Base-by-base conservation (phyloP, 306 rosid genomes). In the Castanea mollissima region DNA sequence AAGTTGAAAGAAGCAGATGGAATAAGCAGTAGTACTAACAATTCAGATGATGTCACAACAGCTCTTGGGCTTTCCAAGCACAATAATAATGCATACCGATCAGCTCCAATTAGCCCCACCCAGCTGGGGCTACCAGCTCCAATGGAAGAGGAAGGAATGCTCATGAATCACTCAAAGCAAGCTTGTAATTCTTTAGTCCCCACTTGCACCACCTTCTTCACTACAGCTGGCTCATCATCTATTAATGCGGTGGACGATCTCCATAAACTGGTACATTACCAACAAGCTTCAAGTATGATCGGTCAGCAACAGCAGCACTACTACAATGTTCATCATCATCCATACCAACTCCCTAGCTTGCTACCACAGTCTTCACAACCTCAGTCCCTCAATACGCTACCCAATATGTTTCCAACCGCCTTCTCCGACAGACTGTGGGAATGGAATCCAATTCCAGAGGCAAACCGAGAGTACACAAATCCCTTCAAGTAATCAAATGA, bases 381-480 rank as follows among this genome's bases (percentile, higher is more conserved):
- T 3, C 5, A 73, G 74, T 54, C 86, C 52, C 87, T 86, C 74
- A 84, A 54, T 79, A n/a, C 81, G 23, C 79, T 86, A 1, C 90
- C 89, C 9, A 88, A 27, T 78, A 79, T 84, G 59, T 86, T 90
- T 73, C 93, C 94, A 49, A 77, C 89, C 0, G 81, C 83, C 10
- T 91, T 92, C 91, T 86, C 99, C 32, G 97, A 94, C 77, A 78
- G 93, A 60, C 85, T 94, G 8, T 92, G 99, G 99, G 99, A 91
- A 25, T 94, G 99, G 99, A 94, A 90, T 83, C 91, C 92, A 41
- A 81, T 94, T 54, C 88, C 92, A 5, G 99, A 94, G 64, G 73
- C 84, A 32, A 89, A 84, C 84, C 89, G 90, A 46, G 88, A 89
- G 35, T 80, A 75, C 86, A 81, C 71, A 87, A 84, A 77, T 82